These are phyloP conservation scores for Stemphylium lycopersici DNA, from an alignment of 2,329 filamentous ascomycete species.

Conservation along the genomic window DNA sequence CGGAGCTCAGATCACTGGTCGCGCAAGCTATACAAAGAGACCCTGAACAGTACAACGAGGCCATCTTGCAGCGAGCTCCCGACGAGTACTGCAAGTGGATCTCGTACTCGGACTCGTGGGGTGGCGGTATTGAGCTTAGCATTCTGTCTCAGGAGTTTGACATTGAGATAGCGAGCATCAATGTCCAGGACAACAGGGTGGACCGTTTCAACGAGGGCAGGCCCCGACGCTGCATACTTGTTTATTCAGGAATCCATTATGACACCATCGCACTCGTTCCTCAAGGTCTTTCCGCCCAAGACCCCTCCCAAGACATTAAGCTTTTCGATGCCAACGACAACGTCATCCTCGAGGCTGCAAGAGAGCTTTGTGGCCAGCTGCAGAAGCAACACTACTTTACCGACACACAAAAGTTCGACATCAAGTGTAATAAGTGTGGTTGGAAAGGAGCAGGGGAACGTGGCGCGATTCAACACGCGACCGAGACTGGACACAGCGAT, in stretches of 20 bases:
- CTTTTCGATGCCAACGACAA: constrained; percentile 68
- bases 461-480: constrained; percentile 67
- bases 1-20: constrained; percentile 76
- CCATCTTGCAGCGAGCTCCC: constrained; percentile 73
- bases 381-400: constrained; percentile 82
- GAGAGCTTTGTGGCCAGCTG: constrained; percentile 62
- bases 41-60: constrained; percentile 74
- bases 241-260: constrained; percentile 94
- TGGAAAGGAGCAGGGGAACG: constrained; percentile 71
- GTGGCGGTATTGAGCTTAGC: constrained; percentile 86
- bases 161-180: constrained; percentile 83
- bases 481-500: constrained; percentile 57
- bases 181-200: constrained; percentile 72
- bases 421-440: constrained; percentile 77
- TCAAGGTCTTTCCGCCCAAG: constrained; percentile 62
- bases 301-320: constrained; percentile 79
- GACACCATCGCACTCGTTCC: constrained; percentile 80
- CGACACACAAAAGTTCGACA: constrained; percentile 78
- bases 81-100: constrained; percentile 83
- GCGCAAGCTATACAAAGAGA: constrained; percentile 78
- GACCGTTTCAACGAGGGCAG: constrained; percentile 78
- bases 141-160: constrained; percentile 85
- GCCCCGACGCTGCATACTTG: constrained; percentile 73
- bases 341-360: constrained; percentile 64
- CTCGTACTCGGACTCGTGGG: constrained; percentile 81